Percentiles rank a stretch among this genome's conserved stretches.
These are phyloP conservation scores for Rhodotorula sp. DNA, from an alignment of 1,284 basidiomycete genomes.

Conservation along the genomic window DNA sequence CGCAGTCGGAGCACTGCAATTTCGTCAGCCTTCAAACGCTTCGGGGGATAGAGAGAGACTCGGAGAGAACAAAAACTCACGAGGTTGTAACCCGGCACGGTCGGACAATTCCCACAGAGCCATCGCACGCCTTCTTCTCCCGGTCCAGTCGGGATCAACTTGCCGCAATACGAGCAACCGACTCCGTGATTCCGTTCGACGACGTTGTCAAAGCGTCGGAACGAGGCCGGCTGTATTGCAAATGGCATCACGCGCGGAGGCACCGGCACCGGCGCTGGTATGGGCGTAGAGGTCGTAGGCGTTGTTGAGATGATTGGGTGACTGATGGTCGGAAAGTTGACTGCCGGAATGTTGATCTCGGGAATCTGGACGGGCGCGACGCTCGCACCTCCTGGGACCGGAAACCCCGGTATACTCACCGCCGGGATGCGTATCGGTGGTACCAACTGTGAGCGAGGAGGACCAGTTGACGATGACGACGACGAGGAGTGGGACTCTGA, in stretches of 20 bases:
- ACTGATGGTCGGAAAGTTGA: not conserved
- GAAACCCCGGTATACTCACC: not conserved
- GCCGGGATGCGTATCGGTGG: not conserved
- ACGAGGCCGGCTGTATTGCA: not conserved
- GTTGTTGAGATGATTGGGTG: not conserved
- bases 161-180: not conserved
- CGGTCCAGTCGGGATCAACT: not conserved
- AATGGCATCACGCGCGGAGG: not conserved
- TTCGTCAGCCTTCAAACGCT: not conserved
- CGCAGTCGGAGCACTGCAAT: not conserved
- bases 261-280: not conserved
- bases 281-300: not conserved
- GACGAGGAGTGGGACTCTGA: not conserved
- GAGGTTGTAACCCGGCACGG: not conserved
- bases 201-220: not conserved
- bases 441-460: not conserved
- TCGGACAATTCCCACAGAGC: slow-evolving; percentile 14
- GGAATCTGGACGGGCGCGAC: not conserved
- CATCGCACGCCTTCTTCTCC: not conserved
- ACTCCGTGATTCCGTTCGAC: slow-evolving; percentile 7
- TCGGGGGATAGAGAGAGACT: not conserved
- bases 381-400: not conserved
- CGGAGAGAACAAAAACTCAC: not conserved
- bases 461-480: too few relatives aligned
- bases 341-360: not conserved